Evolutionary conservation across 768 basidiomycete genomes (phyloP).

Genomic region (Podaxis rugospora): DNA sequence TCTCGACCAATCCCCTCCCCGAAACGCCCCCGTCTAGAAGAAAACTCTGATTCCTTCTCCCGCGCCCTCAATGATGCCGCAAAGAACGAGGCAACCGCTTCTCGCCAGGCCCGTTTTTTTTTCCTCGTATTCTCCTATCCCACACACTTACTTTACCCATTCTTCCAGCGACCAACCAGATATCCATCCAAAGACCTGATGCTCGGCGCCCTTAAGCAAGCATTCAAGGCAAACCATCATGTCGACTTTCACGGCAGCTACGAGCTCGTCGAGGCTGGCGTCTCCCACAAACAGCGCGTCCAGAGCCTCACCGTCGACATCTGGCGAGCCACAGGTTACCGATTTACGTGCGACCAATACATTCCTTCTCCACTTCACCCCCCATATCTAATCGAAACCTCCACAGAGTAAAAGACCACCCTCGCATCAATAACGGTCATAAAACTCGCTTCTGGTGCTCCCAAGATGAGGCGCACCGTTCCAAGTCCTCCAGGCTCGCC

Average conservation of each 20-base stretch:
- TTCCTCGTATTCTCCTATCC: neutral
- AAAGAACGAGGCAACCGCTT: conserved; percentile 5
- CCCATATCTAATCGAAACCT: conserved; percentile 2
- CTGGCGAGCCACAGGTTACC: conserved; percentile 45
- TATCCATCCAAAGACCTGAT: conserved; percentile 28
- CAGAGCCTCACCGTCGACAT: conserved; percentile 39
- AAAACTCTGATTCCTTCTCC: neutral
- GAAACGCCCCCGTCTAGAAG: neutral
- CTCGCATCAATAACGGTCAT: conserved; percentile 39
- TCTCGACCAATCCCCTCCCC: conserved; percentile 12
- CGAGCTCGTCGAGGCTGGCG: conserved; percentile 22
- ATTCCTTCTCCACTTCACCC: conserved; percentile 1
- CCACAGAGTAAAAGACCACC: conserved; percentile 45
- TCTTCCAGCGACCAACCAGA: conserved; percentile 22
- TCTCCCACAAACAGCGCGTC: conserved; percentile 37
- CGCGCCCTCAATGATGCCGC: neutral
- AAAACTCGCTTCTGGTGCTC: conserved; percentile 51
- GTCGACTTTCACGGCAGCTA: conserved; percentile 42
- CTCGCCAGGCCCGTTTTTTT: conserved; percentile 15
- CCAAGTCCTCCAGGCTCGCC: conserved; percentile 30
- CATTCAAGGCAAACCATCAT: conserved; percentile 27
- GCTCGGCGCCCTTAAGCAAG: conserved; percentile 26
- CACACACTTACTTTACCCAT: conserved; percentile 3
- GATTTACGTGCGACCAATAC: conserved; percentile 37
- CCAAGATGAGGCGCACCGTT: conserved; percentile 42